Base-by-base conservation (phyloP, 1,139 yeast genomes). In the Kodamaea arcana region DNA sequence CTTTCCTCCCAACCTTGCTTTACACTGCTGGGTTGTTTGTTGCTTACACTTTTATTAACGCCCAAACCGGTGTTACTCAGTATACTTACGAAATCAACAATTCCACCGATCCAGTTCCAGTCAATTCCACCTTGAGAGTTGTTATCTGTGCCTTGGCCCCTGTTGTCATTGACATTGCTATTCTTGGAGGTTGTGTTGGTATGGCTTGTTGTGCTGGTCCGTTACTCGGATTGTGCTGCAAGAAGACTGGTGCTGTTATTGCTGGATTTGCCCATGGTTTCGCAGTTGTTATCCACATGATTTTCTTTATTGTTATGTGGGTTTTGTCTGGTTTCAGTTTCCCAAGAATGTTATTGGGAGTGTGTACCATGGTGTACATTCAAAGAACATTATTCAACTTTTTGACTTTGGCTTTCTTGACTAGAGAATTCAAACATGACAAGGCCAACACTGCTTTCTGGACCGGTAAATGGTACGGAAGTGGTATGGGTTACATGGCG, bases 381-480 rank as follows among this genome's bases (percentile, higher is more conserved):
- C 95, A 94, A 74, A 82, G 98, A 71, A 66, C 83, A 37, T 64
- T 92, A 48, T 85, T 92, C 77, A 88, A 92, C 72, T 62, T 85
- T 53, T 71, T 92, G 72, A 85, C 96, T 14, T 68, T 83, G 38
- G 65, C 78, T 48, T 69, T 81, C 66, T 75, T 92, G 60, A 90
- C 98, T 35, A 83, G 99, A 72, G 99, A 92, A 69, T 90, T 88
- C 73, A 92, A 90, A 80, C 90, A 87, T 54, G 98, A 94, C 65
- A 90, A 84, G 60, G 76, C 98, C 29, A 92, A 92, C 69, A 83
- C 95, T 52, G 97, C 98, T 20, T 92, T 94, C 92, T 92, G 99
- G 99, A 84, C 95, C 43, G 99, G 99, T 75, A 90, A 90, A 66
- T 92, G 99, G 99, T 87, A 90, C 65, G 90, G 94, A 44, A 72